Base-by-base conservation (phyloP, 495 filamentous ascomycete genomes). In the Talaromyces thailandensis region DNA sequence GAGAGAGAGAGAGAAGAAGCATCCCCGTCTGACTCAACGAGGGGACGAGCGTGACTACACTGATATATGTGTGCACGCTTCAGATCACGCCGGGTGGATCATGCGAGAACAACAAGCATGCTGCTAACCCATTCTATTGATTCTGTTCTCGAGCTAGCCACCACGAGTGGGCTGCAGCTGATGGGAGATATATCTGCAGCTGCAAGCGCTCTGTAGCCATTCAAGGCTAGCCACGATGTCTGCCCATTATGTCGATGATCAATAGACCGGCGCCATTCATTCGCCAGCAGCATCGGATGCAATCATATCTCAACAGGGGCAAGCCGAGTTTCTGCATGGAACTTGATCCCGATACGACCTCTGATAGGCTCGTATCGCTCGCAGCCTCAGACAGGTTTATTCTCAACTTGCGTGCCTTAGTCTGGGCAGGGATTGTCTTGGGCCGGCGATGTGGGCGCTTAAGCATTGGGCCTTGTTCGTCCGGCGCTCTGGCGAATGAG, bases 181-280 rank as follows among this genome's bases (percentile, higher is more conserved):
- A 51, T 32, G n/a, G 57, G 50, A 52, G 11, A 28, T n/a, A n/a
- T 31, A 56, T 21, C 24, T 31, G 26, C 28, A 52, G 4, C 12
- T 48, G 59, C 59, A 61, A 51, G 59, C 59, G 59, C 43, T 61
- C 14, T 57, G 26, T 61, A 35, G 43, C 59, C 37, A 48, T 40
- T 61, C 9, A 40, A 32, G 21, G 43, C 43, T 25, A 37, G 26
- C 45, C 45, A 61, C 25, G 59, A 21, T 45, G 57, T 6, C 29
- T 21, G 28, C 6, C 2, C 12, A 45, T 28, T 14, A 9, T 25
- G 32, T 59, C 57, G 57, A 45, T 59, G 32, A 59, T 40, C 25
- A n/a, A 16, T 26, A 16, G 57, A 58, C 4, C 12, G 31, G 8
- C 1, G 59, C n/a, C n/a, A 12, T 16, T 61, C 32, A 61, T 61